Evolutionary conservation across 306 rosid genomes (phyloP).

Genomic region (Calophaca sinica): DNA sequence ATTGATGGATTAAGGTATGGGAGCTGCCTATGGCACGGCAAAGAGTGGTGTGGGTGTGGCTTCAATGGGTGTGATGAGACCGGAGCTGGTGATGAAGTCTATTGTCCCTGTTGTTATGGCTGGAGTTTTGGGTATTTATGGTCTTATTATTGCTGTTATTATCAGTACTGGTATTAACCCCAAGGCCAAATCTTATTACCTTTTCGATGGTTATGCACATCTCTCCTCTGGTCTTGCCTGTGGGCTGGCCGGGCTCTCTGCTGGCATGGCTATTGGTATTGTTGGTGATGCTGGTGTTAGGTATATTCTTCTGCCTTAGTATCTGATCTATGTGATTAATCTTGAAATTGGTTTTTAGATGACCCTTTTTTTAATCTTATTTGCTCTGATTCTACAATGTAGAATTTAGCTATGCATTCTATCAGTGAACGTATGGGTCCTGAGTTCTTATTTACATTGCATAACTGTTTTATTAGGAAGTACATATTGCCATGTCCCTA

Average conservation of each 20-base stretch:
- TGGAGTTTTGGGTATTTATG: constrained; percentile 89
- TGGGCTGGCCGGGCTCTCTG: constrained; percentile 83
- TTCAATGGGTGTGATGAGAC: constrained; percentile 92
- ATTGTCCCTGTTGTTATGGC: constrained; percentile 92
- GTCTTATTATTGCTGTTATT: constrained; percentile 83
- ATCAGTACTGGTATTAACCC: constrained; percentile 89
- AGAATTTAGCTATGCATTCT: not conserved
- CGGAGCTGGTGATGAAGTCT: constrained; percentile 86
- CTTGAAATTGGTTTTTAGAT: constrained; percentile 5
- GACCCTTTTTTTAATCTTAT: not conserved
- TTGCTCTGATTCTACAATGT: no score
- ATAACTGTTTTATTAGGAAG: not conserved
- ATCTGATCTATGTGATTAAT: not conserved
- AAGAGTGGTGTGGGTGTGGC: constrained; percentile 92
- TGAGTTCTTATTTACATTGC: not conserved
- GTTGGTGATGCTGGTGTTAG: constrained; percentile 92
- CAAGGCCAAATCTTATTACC: constrained; percentile 81
- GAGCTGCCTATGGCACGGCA: constrained; percentile 91
- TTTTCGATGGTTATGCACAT: constrained; percentile 86
- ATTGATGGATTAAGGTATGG: constrained; percentile 67
- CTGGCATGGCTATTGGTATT: constrained; percentile 89
- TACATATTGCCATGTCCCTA: not conserved
- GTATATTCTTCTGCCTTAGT: constrained; percentile 50
- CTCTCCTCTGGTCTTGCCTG: constrained; percentile 88
- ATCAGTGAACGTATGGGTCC: no score